Evolutionary conservation across 441 rosid species (phyloP).

Genomic region (Isatis lusitanica): DNA sequence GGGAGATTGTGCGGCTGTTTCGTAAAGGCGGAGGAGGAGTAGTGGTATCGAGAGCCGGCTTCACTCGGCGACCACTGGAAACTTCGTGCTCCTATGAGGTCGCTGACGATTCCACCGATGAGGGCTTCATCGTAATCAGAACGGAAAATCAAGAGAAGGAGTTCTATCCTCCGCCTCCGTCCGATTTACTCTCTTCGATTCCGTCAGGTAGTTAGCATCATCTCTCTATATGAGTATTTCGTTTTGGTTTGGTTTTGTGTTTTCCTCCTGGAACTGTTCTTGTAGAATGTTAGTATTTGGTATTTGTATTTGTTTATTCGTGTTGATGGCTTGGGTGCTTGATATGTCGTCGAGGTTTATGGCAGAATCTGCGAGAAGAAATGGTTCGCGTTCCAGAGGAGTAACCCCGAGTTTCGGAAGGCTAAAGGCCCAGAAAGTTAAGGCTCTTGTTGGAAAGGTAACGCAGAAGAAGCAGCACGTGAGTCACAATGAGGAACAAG

Average conservation of each 20-base stretch:
- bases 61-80: constrained; percentile 43
- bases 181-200: constrained; percentile 39
- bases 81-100: constrained; percentile 41
- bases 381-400: constrained; percentile 35
- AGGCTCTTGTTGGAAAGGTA: constrained; percentile 52
- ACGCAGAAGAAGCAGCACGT: constrained; percentile 38
- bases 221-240: neutral
- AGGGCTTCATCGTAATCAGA: constrained; percentile 50
- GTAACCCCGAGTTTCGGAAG: constrained; percentile 44
- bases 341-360: neutral
- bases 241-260: neutral
- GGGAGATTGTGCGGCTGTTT: constrained; percentile 13
- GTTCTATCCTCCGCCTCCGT: constrained; percentile 36
- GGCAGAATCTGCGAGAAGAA: constrained; percentile 31
- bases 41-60: constrained; percentile 31
- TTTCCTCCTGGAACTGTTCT: neutral
- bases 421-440: constrained; percentile 63
- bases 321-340: constrained; percentile 15
- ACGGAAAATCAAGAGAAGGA: constrained; percentile 32
- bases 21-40: constrained; percentile 15
- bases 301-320: neutral
- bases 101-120: constrained; percentile 47
- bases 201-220: constrained; percentile 30
- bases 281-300: neutral
- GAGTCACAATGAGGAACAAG: constrained; percentile 29